Conservation (phyloP, 441 rosid genomes). For the Croton setiger region DNA sequence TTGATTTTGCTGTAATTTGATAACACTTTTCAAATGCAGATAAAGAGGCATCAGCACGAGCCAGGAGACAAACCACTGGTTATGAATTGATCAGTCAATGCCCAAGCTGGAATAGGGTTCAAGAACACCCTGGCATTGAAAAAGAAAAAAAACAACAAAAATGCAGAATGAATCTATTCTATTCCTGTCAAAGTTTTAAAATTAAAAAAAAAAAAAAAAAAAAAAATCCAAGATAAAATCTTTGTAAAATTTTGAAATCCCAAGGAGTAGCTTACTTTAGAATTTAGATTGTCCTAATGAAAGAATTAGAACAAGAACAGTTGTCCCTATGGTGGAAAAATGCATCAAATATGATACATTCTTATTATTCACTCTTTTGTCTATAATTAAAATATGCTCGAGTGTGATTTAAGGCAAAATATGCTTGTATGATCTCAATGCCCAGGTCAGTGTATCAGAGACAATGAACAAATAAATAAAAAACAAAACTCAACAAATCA, state of each 20-base stretch:
- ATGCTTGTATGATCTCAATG: neutral
- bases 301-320: neutral
- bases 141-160: conserved; percentile 18
- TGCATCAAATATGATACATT: neutral
- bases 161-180: conserved; percentile 30
- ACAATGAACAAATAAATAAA: neutral
- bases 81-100: conserved; percentile 56
- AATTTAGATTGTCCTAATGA: too few relatives aligned
- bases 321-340: neutral
- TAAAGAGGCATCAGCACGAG: conserved; percentile 12
- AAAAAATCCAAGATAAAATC: too few relatives aligned
- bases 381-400: neutral
- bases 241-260: too few relatives aligned
- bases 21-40: conserved; percentile 2
- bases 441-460: neutral
- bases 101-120: conserved; percentile 85
- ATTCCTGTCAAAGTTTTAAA: conserved; percentile 15
- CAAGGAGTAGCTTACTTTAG: too few relatives aligned
- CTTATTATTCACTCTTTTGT: too few relatives aligned
- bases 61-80: conserved; percentile 17
- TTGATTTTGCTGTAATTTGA: neutral
- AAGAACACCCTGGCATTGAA: conserved; percentile 64
- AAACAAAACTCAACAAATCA: neutral
- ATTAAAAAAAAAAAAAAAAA: too few relatives aligned
- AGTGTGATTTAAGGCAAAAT: conserved; percentile 5